Base-by-base conservation (phyloP, 768 basidiomycete species). In the Pisolithus microcarpus region DNA sequence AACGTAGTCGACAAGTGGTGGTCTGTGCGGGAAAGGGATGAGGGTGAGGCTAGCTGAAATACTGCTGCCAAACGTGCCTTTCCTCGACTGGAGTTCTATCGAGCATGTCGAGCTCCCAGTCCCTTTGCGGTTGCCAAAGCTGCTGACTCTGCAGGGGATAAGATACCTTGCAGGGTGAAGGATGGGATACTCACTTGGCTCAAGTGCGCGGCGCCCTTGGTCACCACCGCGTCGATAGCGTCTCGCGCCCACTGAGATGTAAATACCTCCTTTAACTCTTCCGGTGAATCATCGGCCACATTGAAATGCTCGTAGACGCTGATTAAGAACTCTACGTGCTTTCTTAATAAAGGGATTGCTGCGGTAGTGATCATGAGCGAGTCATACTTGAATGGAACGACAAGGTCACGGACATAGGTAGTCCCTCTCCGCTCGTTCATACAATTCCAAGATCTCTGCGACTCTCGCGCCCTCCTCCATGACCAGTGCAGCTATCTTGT, bases 271-370 rank as follows among this genome's bases (percentile, higher is more conserved):
- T 74, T 80, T 36, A 84, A 66, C 7, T 72, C 75, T 13, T 73
- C 73, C 4, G 79, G 80, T 55, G 43, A 52, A 38, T 77, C 73
- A 3, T 64, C 57, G 15, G 62, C 47, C n/a, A 58, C 44, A 52
- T 15, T 13, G 34, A 72, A 66, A 56, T 69, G 61, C 16, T 69
- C 62, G 50, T 74, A 65, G 21, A 67, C 64, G 34, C 72, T 63
- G 39, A 68, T 58, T 26, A 88, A 61, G 53, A 89, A 83, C 31
- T 83, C 71, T 36, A 86, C 58, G 66, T 91, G 89, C 53, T 73
- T 78, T 61, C 77, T 74, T 43, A 92, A 74, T 43, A 91, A 67
- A 1, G 84, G 77, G 34, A 92, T 83, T n/a, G 88, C 89, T 91
- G 64, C 48, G 57, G 52, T 47, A 11, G n/a, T 49, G 37, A 51